Evolutionary conservation across 371 early-diverging fungal species (phyloP), one percentile per base, ranked within the genome.

Genomic region (Mortierella sp.): DNA sequence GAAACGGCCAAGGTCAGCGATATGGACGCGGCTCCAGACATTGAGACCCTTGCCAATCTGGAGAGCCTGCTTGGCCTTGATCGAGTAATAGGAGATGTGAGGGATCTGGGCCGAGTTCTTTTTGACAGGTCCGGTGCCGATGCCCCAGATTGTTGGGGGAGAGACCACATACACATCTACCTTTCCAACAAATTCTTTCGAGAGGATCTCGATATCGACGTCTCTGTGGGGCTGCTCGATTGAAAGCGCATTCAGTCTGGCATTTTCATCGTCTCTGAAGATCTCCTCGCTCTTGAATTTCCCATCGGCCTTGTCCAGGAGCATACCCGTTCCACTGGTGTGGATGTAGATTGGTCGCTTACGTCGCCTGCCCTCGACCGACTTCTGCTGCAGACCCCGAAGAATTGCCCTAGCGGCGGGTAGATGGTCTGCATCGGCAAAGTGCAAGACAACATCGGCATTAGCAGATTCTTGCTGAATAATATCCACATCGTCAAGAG

Each of bases 391-490:
- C 5, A 83, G 74, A 28, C 83, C 83, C 26, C 60, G 70, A 25
- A 81, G 47, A 46, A 83, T 63, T 14, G 83, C 83, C 51, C 79
- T 57, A 44, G 61, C 50, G 19, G 77, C 70, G 6, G 69, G 30
- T 1, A 83, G 64, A 57, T 83, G 83, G 58, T 83, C 81, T 1
- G 75, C 70, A 51, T 75, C 71, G 6, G 83, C 83, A 43, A 73
- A 48, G 29, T 53, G 29, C 12, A 83, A 52, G 51, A 83, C 81
- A 28, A 83, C 62, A 30, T 82, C 82, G 45, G 82, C 77, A 1
- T 76, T 60, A 44, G 67, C 57, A 1, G 74, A 66, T 47, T 82
- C 77, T 1, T 59, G 43, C n/a, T 46, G 53, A n/a, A 82, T 57
- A 23, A 82, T 45, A 9, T 62, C 64, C 1, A 30, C 14, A 44